phyloP scores from a whole-genome alignment of 2,329 filamentous ascomycete genomes.

The Chrysosporium queenslandicum region DNA sequence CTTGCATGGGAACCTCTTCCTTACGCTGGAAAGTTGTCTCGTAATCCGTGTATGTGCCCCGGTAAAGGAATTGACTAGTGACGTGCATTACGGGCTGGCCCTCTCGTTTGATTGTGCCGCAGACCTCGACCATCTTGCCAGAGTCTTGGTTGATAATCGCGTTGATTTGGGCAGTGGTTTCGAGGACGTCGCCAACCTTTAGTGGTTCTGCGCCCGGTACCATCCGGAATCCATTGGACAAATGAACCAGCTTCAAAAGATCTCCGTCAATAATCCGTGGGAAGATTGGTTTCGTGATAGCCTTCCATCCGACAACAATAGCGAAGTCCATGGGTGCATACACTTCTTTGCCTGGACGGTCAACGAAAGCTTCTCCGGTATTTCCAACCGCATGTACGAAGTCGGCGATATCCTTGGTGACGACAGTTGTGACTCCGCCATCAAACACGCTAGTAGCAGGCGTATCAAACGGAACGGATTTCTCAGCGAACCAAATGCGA shows the following conservation, averaged over 20 bases:
- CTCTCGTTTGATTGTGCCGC: constrained; percentile 81
- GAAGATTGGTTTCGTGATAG: constrained; percentile 98
- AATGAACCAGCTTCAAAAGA: constrained; percentile 85
- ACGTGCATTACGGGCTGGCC: constrained; percentile 91
- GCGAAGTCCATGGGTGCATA: constrained; percentile 98
- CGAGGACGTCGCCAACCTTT: constrained; percentile 87
- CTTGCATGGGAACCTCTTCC: constrained; percentile 86
- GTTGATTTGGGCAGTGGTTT: constrained; percentile 91
- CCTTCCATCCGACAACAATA: constrained; percentile 97
- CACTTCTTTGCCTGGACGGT: constrained; percentile 85
- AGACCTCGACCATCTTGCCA: constrained; percentile 99
- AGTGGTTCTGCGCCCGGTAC: constrained; percentile 86
- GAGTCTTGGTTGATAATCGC: constrained; percentile 96
- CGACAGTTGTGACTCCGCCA: constrained; percentile 78
- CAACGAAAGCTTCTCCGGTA: constrained; percentile 92
- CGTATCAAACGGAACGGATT: constrained; percentile 71
- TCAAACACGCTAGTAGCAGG: constrained; percentile 80
- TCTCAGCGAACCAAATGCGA: constrained; percentile 89
- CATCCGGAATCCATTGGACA: constrained; percentile 98
- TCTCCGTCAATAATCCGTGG: constrained; percentile 93
- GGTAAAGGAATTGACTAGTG: constrained; percentile 95
- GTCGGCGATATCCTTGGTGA: constrained; percentile 87
- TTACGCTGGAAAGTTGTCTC: constrained; percentile 99
- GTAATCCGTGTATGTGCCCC: constrained; percentile 82
- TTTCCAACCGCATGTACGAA: constrained; percentile 99